Base-by-base conservation (phyloP, 768 basidiomycete species). In the Dentipellis fragilis region DNA sequence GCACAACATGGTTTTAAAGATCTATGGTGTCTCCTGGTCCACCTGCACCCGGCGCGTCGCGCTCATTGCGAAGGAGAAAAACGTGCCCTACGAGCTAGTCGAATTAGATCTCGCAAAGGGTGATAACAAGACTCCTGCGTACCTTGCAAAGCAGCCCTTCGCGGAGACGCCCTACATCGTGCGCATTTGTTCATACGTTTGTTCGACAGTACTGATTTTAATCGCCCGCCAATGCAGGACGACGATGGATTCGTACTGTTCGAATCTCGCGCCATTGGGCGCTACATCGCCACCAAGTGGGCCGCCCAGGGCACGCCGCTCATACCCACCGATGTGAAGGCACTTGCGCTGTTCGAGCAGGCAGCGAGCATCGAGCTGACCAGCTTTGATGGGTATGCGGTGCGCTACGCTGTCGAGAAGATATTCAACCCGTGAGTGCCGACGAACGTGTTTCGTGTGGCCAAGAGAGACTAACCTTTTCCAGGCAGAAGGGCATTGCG, bases 211-310 rank as follows among this genome's bases (percentile, higher is more conserved):
- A 21, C 49, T 14, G 14, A n/a, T 49, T 19, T 21, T 10, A 11
- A 12, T 14, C 11, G 34, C 10, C 10, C 12, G 21, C 8, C 36
- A 10, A 8, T 51, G 4, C 22, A 61, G 21, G 62, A 81, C 51
- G 83, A 86, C 21, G 82, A 81, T 40, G 84, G 82, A 3, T 79
- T 84, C 66, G 69, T 77, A 54, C 60, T 89, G 34, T 85, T 75
- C 65, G 83, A 85, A 62, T 76, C 76, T 38, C 79, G 83, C 12
- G 83, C 83, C 1, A 84, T 87, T 57, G 66, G 64, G 36, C 76
- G 80, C 12, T 88, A 87, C 64, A 62, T 86, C 61, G 77, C 72
- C 35, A 65, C 66, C 39, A 85, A 84, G 65, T 80, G 81, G 60
- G 23, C 12, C 1, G 64, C 75, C 8, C 56, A 57, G 57, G 81